phyloP scores from a whole-genome alignment of 169 alveolate genomes.

The Eimeria tenella region DNA sequence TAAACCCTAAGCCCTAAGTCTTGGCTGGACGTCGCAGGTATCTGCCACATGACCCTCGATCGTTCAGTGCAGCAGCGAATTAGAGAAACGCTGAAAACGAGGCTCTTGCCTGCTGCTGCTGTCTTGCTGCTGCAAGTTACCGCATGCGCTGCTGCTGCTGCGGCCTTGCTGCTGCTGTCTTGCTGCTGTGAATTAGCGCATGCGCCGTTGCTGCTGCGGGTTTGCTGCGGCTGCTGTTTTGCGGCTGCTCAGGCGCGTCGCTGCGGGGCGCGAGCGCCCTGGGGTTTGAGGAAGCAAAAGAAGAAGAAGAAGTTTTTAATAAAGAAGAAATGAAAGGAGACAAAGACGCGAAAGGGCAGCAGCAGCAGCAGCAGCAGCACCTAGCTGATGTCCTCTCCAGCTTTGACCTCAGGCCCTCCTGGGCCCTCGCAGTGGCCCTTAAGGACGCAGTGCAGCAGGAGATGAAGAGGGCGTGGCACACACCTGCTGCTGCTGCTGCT shows the following conservation, averaged over 20 bases:
- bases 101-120: too few species aligned
- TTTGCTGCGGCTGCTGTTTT: not conserved
- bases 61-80: too few species aligned
- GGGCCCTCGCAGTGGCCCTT: slow-evolving; percentile 72
- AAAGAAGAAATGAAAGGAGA: not conserved
- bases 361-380: not conserved
- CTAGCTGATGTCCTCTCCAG: slow-evolving; percentile 3
- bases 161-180: not conserved
- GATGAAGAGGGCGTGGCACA: slow-evolving; percentile 55
- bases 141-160: too few species aligned
- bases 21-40: not conserved
- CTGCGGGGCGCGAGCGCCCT: not conserved
- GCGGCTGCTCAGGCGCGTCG: not conserved
- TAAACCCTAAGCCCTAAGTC: not conserved
- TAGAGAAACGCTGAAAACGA: too few species aligned
- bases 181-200: not conserved
- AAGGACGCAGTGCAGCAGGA: slow-evolving; percentile 60
- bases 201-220: not conserved
- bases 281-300: not conserved
- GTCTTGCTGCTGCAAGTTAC: too few species aligned
- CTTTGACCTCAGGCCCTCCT: slow-evolving; percentile 64
- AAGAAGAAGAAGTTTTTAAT: too few species aligned
- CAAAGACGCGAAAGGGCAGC: not conserved
- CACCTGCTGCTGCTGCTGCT: not conserved
- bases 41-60: too few species aligned